phyloP scores from a whole-genome alignment of 331 rosid species.

The Malus hybrid region DNA sequence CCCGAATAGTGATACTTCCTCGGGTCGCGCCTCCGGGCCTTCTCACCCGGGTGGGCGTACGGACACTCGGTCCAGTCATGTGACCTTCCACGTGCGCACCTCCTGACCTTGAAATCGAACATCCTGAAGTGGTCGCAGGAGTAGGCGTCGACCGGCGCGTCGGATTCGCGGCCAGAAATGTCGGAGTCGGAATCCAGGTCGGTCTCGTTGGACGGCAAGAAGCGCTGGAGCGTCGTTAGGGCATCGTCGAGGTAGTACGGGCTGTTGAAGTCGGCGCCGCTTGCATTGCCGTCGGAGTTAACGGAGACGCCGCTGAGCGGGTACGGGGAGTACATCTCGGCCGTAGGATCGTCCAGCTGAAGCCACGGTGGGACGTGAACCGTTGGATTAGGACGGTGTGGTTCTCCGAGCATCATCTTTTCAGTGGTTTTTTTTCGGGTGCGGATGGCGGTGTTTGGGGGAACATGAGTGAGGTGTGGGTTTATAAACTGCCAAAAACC shows the following conservation, averaged over 20 bases:
- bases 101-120: slow-evolving; percentile 82
- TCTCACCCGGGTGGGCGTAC: slow-evolving; percentile 95
- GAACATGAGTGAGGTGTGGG: slow-evolving; percentile 26
- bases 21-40: slow-evolving; percentile 93
- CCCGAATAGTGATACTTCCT: slow-evolving; percentile 82
- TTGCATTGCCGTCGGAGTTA: slow-evolving; percentile 16
- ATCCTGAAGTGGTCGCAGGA: slow-evolving; percentile 87
- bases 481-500: slow-evolving; percentile 43
- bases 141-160: slow-evolving; percentile 70
- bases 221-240: slow-evolving; percentile 50
- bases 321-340: slow-evolving; percentile 17
- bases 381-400: slow-evolving; percentile 53
- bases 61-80: slow-evolving; percentile 99
- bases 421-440: not conserved
- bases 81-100: slow-evolving; percentile 81
- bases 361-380: slow-evolving; percentile 41
- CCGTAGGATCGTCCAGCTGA: slow-evolving; percentile 20
- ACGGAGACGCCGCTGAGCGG: slow-evolving; percentile 27
- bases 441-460: slow-evolving; percentile 32
- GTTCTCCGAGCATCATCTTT: slow-evolving; percentile 81
- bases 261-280: slow-evolving; percentile 44
- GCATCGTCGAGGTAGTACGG: slow-evolving; percentile 58
- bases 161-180: slow-evolving; percentile 33
- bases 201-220: slow-evolving; percentile 43
- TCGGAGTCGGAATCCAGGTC: slow-evolving; percentile 60